These are phyloP conservation scores for Suillus decipiens DNA, from an alignment of 768 basidiomycete genomes.

Conservation along the genomic window DNA sequence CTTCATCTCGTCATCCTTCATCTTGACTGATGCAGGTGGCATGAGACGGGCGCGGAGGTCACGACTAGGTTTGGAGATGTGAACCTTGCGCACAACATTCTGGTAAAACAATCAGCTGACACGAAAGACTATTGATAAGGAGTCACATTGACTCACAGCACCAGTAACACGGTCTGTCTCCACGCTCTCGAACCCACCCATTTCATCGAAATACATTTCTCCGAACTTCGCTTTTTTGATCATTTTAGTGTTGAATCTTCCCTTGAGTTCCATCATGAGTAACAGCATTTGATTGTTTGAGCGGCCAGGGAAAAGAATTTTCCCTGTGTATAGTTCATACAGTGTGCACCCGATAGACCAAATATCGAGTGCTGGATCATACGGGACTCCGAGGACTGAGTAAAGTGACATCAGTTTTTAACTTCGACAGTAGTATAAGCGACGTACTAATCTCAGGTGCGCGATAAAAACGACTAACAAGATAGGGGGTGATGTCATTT, in stretches of 20 bases:
- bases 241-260: constrained; percentile 90
- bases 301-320: constrained; percentile 95
- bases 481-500: constrained; percentile 97
- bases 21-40: constrained; percentile 73
- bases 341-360: constrained; percentile 98
- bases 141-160: constrained; percentile 54
- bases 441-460: constrained; percentile 96
- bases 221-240: constrained; percentile 95
- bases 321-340: constrained; percentile 94
- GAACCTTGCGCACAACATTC: constrained; percentile 81
- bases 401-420: constrained; percentile 19
- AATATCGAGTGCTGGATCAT: constrained; percentile 90
- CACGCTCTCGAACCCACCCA: constrained; percentile 80
- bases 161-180: constrained; percentile 86
- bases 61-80: constrained; percentile 78
- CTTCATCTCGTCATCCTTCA: constrained; percentile 89
- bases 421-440: constrained; percentile 9
- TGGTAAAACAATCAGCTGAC: constrained; percentile 36
- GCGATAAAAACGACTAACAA: constrained; percentile 96
- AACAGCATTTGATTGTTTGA: constrained; percentile 98
- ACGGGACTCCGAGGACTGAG: constrained; percentile 90
- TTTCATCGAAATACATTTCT: constrained; percentile 91
- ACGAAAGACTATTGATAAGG: constrained; percentile 7
- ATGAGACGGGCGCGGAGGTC: constrained; percentile 84
- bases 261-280: constrained; percentile 97